These are phyloP conservation scores for Eurotiales sp. DNA, from an alignment of 2,329 filamentous ascomycete genomes.

Conservation along the genomic window DNA sequence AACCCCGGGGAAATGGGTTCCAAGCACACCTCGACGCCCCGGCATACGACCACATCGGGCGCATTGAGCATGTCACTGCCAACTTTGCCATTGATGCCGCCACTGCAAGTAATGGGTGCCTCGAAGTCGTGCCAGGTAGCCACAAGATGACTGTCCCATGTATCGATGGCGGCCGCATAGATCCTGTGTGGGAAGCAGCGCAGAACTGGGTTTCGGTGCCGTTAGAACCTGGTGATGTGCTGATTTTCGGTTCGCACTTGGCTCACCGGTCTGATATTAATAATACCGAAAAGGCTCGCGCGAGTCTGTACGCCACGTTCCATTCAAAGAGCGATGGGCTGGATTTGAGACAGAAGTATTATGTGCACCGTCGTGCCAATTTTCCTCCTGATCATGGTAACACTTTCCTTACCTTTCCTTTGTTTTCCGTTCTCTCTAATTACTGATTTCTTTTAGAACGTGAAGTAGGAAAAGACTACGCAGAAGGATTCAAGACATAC, in stretches of 20 bases:
- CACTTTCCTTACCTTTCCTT: constrained; percentile 1
- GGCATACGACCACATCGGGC: constrained; percentile 34
- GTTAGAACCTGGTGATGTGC: constrained; percentile 27
- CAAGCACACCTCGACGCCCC: constrained; percentile 32
- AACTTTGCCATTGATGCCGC: constrained; percentile 32
- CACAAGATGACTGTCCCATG: constrained; percentile 34
- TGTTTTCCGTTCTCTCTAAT: background rate
- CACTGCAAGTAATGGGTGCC: constrained; percentile 29
- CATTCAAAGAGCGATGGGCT: constrained; percentile 19
- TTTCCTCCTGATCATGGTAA: constrained; percentile 26
- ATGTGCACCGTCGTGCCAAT: constrained; percentile 22
- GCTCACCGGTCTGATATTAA: constrained; percentile 31
- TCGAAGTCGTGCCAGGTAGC: constrained; percentile 32
- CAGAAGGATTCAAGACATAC: constrained; percentile 21
- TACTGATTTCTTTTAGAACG: constrained; percentile 17
- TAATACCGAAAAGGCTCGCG: constrained; percentile 20
- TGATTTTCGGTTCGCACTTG: constrained; percentile 33
- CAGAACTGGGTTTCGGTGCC: constrained; percentile 31
- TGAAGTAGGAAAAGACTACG: constrained; percentile 21
- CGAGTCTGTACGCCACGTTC: constrained; percentile 29
- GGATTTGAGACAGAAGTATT: constrained; percentile 23
- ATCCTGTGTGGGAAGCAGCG: constrained; percentile 25
- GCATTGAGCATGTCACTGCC: constrained; percentile 34
- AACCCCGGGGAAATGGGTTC: constrained; percentile 32
- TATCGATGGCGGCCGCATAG: constrained; percentile 27